Percentiles rank a stretch among this genome's conserved stretches.
These are phyloP conservation scores for Apiospora rasikravindrae DNA, from an alignment of 2,329 filamentous ascomycete genomes.

Conservation along the genomic window DNA sequence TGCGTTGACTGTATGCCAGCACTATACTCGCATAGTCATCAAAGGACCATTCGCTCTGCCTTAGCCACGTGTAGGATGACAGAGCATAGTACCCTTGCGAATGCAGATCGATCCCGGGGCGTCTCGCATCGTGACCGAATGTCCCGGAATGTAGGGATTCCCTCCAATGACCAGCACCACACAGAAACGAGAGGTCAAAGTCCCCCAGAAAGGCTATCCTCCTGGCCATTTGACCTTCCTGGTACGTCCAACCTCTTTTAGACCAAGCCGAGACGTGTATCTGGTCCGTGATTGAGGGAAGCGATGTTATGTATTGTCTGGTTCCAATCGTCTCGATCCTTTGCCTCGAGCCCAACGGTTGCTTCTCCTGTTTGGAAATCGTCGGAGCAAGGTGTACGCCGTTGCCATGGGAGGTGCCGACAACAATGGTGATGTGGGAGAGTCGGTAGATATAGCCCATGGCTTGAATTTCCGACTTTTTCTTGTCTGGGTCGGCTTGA, in stretches of 20 bases:
- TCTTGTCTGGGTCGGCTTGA: background rate
- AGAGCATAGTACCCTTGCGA: background rate
- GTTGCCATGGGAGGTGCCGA: background rate
- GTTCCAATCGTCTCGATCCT: background rate
- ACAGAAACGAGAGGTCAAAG: background rate
- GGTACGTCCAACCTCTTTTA: slow-evolving; percentile 8
- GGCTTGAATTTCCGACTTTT: background rate
- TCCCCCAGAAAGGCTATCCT: background rate
- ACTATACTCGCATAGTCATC: background rate
- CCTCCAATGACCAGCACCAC: background rate
- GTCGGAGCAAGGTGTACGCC: background rate
- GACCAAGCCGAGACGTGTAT: background rate
- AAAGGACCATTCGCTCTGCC: background rate
- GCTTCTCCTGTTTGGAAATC: background rate
- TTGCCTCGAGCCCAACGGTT: background rate
- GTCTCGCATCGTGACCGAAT: background rate
- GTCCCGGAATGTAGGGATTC: background rate
- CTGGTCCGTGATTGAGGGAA: background rate
- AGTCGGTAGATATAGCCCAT: slow-evolving; percentile 17
- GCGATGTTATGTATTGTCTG: slow-evolving; percentile 2
- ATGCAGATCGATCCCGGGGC: background rate
- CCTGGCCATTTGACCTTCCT: slow-evolving; percentile 1
- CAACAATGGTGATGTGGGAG: background rate
- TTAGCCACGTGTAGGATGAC: background rate
- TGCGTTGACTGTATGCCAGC: background rate